Base-by-base conservation (phyloP, 352 stramenopile genomes). In the Phytophthora citrophthora region DNA sequence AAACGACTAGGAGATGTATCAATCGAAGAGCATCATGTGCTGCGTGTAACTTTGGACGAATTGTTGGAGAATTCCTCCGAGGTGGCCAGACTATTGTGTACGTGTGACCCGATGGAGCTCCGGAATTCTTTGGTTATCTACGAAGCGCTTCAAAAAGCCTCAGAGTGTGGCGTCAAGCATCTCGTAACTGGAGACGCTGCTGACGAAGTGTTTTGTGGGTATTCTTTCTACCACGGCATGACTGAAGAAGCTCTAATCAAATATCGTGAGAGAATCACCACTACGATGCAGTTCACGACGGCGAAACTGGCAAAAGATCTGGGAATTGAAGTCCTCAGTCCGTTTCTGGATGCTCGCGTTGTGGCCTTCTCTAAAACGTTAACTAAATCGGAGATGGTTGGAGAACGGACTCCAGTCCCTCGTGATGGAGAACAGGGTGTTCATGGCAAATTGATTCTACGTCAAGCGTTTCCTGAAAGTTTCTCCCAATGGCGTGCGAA, bases 131-230 rank as follows among this genome's bases (percentile, higher is more conserved):
- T 96, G 6, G 88, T 96, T 15, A 90, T 97, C 52, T 91, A 94
- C 31, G 76, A 81, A 7, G 82, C 83, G 4, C 72, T 97, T 12
- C 45, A 77, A 36, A 61, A 83, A 9, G 90, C 90, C 4, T 47
- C 66, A 1, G 52, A 70, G 12, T 68, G 68, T 8, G 89, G 89
- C 4, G 81, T 93, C 5, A 78, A 71, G 11, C 58, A 83, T 31
- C 76, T 95, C 4, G 58, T 97, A 32, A 94, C 89, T 13, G 90
- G 90, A 10, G 90, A 97, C 61, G 90, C 77, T 11, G 83, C 90
- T 3, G 90, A 97, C 64, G 90, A 97, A 61, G 68, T 97, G 7
- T 94, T 97, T 52, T 91, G 86, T 26, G 90, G 84, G 7, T 97
- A 97, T 69, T 83, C 77, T 15, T 97, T 97, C 72, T 95, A 89